Base-by-base conservation (phyloP, 805 yeast species). In the Danielia oregonensis region DNA sequence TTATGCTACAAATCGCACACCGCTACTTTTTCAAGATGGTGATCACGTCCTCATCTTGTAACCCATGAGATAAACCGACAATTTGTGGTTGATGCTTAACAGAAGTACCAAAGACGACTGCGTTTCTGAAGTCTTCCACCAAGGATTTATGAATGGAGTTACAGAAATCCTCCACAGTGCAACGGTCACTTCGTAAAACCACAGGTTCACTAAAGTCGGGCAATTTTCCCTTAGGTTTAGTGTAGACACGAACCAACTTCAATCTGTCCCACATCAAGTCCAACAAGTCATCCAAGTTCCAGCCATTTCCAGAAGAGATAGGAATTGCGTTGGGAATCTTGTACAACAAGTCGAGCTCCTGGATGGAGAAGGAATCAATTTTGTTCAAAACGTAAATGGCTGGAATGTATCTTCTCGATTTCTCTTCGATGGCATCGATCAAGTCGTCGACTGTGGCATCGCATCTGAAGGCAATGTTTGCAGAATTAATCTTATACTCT, bases 31-130 rank as follows among this genome's bases (percentile, higher is more conserved):
- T 89, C 65, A 89, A 74, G 49, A 89, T 86, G 13, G 98, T 91
- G 33, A 93, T 95, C 21, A 93, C 98, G 63, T 93, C 99, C 64
- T 93, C 99, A 63, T 93, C 99, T 63, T 82, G 84, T 50, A 93
- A 69, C 9, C 61, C 70, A 65, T 93, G 98, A 30, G 74, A 61
- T 48, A 93, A 70, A 18, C 98, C 98, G 30, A 91, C 97, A 48
- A 82, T 79, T 66, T 93, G 98, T 11, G 97, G 97, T 63, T 91
- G 97, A 61, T 93, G 98, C 68, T 93, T 93, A 34, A 91, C 97
- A 57, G 95, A 84, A 19, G 84, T 76, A 24, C 99, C 99, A 55
- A 72, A 93, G 1, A 93, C 98, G 42, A 87, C 75, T 1, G 98
- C 98, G 49, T 78, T 82, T 63, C 87, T 84, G 64, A 93, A 93